Evolutionary conservation across 208 protist species (phyloP), one percentile per base, ranked within the genome.

Genomic region (Trypanosoma brucei): DNA sequence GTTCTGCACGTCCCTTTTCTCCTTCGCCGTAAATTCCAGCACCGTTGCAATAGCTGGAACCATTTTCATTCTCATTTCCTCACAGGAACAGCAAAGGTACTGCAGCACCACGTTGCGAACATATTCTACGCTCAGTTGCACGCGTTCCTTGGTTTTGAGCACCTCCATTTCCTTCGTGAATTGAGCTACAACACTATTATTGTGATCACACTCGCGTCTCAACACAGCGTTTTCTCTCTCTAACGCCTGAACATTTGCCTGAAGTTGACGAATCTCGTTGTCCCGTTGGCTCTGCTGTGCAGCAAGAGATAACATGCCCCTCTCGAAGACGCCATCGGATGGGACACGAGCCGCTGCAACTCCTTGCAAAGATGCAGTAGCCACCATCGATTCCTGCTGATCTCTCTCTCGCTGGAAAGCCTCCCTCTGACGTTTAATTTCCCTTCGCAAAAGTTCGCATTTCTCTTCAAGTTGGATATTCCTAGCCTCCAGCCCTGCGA

Each of bases 41-140:
- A 92, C 86, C 5, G 89, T 90, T n/a, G 79, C 75, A 52, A 95
- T 95, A 5, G 86, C 89, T 0, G 89, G 89, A 11, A 95, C 86
- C 84, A 95, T 92, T 62, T 90, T 80, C 3, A 85, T 66, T 1
- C 89, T 83, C 36, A 91, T 35, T 9, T 86, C 79, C 8, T 86
- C 82, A 22, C 64, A 62, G 0, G 85, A 69, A 44, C 56, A 66
- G 40, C 76, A 91, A 11, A 95, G 76, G 49, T 83, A 95, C 60
- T 88, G 86, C 3, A 84, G 62, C 9, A 95, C 66, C 36, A 95
- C 82, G 62, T 92, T 95, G 14, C 78, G 77, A 37, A 91, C 76
- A 59, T 95, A 95, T 58, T 90, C 81, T 11, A 84, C 76, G 52
- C 86, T 81, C 6, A 83, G 30, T 33, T 88, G 84, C 31, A 90